Percentiles rank a stretch among this genome's conserved stretches.
Conservation (phyloP, 164 flowering plant genomes). For the Chimonanthus salicifolius region DNA sequence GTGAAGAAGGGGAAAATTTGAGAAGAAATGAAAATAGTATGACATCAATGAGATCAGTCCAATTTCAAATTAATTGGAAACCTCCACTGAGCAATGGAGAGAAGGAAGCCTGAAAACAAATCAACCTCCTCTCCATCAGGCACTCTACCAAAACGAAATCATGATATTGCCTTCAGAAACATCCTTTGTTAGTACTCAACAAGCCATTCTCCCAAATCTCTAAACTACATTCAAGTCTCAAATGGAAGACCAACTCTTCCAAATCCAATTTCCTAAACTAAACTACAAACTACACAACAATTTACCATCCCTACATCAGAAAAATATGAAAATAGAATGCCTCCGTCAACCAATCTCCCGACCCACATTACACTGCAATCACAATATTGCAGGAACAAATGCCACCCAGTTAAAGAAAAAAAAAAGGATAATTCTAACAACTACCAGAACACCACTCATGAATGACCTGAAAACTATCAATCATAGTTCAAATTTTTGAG, state of each 20-base stretch:
- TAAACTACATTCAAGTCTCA: background rate
- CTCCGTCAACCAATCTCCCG: background rate
- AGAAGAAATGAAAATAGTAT: background rate
- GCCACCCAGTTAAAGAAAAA: background rate
- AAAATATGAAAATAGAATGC: background rate
- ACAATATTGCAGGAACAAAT: background rate
- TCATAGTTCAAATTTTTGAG: conserved; percentile 27
- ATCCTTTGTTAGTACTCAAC: background rate
- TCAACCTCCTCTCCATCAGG: background rate
- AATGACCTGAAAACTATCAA: conserved; percentile 4
- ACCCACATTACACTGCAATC: background rate
- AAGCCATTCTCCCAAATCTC: background rate
- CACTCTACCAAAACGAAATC: background rate
- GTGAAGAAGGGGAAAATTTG: background rate
- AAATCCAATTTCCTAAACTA: conserved; percentile 6
- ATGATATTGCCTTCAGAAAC: background rate
- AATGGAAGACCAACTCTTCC: background rate
- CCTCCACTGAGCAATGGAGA: conserved; percentile 4
- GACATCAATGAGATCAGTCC: conserved; percentile 13
- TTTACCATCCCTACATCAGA: conserved; percentile 1
- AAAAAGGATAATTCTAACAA: background rate
- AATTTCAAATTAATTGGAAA: background rate
- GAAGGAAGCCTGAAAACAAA: background rate
- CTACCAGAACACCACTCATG: background rate
- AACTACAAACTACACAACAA: background rate